Conservation (phyloP, 352 stramenopile species). For the Phytophthora tentaculata region DNA sequence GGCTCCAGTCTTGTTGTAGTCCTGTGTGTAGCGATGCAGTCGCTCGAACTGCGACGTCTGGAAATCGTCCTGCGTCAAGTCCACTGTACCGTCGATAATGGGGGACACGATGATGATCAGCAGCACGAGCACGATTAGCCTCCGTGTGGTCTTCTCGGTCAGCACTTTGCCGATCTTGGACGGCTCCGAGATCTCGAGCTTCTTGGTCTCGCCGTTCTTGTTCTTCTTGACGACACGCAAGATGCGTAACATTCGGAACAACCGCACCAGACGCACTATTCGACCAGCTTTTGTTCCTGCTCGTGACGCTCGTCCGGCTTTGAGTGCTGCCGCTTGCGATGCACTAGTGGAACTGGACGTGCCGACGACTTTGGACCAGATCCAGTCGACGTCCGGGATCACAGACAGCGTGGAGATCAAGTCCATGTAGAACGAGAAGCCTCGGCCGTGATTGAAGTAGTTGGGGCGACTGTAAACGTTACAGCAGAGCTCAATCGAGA, state of each 20-base stretch:
- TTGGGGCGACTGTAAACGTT: conserved; percentile 77
- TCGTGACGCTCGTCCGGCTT: conserved; percentile 85
- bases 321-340: conserved; percentile 71
- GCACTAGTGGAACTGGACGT: conserved; percentile 26
- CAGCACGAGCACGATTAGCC: conserved; percentile 92
- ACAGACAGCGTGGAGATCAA: conserved; percentile 94
- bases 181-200: conserved; percentile 80
- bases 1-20: conserved; percentile 75
- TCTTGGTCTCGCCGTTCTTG: conserved; percentile 63
- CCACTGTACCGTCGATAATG: conserved; percentile 79
- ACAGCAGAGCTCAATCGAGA: conserved; percentile 65
- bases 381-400: conserved; percentile 90
- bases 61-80: conserved; percentile 78
- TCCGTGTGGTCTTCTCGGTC: conserved; percentile 94
- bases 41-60: conserved; percentile 79
- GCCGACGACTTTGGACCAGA: conserved; percentile 71
- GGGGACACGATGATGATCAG: conserved; percentile 88
- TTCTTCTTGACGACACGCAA: conserved; percentile 85
- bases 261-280: conserved; percentile 92
- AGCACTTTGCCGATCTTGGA: conserved; percentile 95
- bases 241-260: conserved; percentile 92
- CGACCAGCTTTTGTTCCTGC: conserved; percentile 88
- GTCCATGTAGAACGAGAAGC: conserved; percentile 94
- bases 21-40: conserved; percentile 81
- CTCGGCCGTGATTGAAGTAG: conserved; percentile 79